A percentile compares a stretch with the other conserved stretches of the same genome.
Evolutionary conservation across 1,139 yeast genomes (phyloP).

Genomic region (Candida sp.): DNA sequence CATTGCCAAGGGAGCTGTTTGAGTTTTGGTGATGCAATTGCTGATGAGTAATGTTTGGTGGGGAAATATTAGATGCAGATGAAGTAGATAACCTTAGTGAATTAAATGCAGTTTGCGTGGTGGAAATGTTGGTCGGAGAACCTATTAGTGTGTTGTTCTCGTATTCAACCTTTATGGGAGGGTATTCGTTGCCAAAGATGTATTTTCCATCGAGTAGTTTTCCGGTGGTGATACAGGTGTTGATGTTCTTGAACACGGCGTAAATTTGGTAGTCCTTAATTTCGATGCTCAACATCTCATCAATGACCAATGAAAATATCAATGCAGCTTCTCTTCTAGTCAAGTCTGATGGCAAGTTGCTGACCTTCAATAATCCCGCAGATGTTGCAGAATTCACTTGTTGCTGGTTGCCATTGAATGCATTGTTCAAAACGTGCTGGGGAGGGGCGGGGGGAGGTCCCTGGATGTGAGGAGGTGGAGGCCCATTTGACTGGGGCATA

Average conservation of each 20-base stretch:
- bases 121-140: constrained; percentile 18
- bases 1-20: constrained; percentile 4
- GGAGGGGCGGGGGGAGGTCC: constrained; percentile 10
- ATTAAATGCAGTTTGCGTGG: constrained; percentile 27
- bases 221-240: constrained; percentile 75
- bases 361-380: constrained; percentile 13
- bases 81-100: constrained; percentile 16
- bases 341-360: constrained; percentile 67
- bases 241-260: constrained; percentile 68
- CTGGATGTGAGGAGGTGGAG: constrained; percentile 8
- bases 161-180: constrained; percentile 58
- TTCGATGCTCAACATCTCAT: constrained; percentile 65
- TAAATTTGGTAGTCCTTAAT: constrained; percentile 50
- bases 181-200: constrained; percentile 64
- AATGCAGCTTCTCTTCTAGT: constrained; percentile 77
- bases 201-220: constrained; percentile 66
- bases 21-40: constrained; percentile 17
- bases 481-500: constrained; percentile 15
- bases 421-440: neutral
- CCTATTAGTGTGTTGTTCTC: constrained; percentile 28
- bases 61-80: constrained; percentile 18
- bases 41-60: constrained; percentile 16
- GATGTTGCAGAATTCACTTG: constrained; percentile 6
- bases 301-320: constrained; percentile 80
- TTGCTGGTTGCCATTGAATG: constrained; percentile 7